A percentile compares a stretch with the other conserved stretches of the same genome.
Conservation (phyloP, 768 basidiomycete genomes). For the Crassisporium funariophilum region DNA sequence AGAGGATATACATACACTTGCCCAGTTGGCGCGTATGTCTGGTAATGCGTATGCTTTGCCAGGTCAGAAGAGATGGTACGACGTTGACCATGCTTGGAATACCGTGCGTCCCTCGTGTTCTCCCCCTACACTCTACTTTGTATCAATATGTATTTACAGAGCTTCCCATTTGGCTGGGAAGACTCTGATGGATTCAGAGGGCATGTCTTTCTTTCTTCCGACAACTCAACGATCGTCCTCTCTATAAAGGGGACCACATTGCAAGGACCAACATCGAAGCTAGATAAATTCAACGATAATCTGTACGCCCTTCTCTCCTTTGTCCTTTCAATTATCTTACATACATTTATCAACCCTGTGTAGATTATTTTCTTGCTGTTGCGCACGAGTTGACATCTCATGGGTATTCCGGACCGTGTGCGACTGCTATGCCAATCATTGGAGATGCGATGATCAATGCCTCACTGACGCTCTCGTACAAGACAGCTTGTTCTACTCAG, state of each 20-base stretch:
- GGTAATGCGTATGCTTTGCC: conserved; percentile 87
- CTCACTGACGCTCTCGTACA: conserved; percentile 80
- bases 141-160: conserved; percentile 42
- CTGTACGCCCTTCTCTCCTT: conserved; percentile 34
- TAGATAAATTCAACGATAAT: conserved; percentile 94
- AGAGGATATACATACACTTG: conserved; percentile 75
- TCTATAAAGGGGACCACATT: conserved; percentile 89
- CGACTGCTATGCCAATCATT: conserved; percentile 74
- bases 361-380: conserved; percentile 87
- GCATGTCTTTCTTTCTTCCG: conserved; percentile 79
- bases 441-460: conserved; percentile 80
- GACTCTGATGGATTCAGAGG: conserved; percentile 82
- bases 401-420: conserved; percentile 89
- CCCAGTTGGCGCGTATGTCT: conserved; percentile 84
- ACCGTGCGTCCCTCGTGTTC: conserved; percentile 31
- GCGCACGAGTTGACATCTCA: conserved; percentile 84
- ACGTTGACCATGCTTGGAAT: conserved; percentile 77
- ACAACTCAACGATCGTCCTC: conserved; percentile 82
- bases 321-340: background rate
- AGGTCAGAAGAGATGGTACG: conserved; percentile 77
- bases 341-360: background rate
- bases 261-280: conserved; percentile 81
- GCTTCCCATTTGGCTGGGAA: conserved; percentile 82
- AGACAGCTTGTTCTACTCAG: conserved; percentile 91
- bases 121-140: conserved; percentile 13